phyloP scores from a whole-genome alignment of 2,329 filamentous ascomycete species.

The Calonectria pseudoturangicola region DNA sequence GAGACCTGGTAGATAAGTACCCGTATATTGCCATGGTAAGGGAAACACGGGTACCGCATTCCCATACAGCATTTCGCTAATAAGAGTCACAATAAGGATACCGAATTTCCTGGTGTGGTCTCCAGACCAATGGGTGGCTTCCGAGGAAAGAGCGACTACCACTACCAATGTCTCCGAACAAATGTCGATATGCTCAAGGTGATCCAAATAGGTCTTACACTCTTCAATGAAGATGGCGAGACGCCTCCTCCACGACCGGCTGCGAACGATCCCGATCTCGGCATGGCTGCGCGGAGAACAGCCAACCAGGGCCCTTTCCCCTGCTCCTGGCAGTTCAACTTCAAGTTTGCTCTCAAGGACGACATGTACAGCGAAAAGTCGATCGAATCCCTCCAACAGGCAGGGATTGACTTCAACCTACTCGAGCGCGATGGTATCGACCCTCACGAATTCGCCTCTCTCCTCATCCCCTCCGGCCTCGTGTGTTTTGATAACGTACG shows the following conservation, averaged over 20 bases:
- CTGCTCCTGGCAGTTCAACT: slow-evolving; percentile 99
- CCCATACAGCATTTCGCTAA: slow-evolving; percentile 40
- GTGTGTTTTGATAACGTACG: slow-evolving; percentile 91
- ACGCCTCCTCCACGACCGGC: slow-evolving; percentile 83
- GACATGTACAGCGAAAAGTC: slow-evolving; percentile 99
- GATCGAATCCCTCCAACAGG: slow-evolving; percentile 91
- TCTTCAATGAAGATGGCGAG: slow-evolving; percentile 94
- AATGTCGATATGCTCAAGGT: slow-evolving; percentile 99
- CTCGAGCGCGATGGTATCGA: slow-evolving; percentile 94
- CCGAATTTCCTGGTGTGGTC: slow-evolving; percentile 98
- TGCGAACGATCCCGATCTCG: slow-evolving; percentile 63
- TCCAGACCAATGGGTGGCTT: slow-evolving; percentile 96
- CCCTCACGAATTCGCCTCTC: slow-evolving; percentile 88
- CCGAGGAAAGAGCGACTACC: slow-evolving; percentile 95
- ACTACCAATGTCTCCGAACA: slow-evolving; percentile 97
- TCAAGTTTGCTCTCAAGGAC: slow-evolving; percentile 93
- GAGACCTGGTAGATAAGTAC: slow-evolving; percentile 90
- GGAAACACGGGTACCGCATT: slow-evolving; percentile 26
- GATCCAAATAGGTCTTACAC: slow-evolving; percentile 95
- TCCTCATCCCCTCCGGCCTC: slow-evolving; percentile 93
- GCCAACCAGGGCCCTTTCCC: slow-evolving; percentile 76
- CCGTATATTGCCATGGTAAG: slow-evolving; percentile 98
- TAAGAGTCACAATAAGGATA: slow-evolving; percentile 78
- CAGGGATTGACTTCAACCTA: slow-evolving; percentile 92
- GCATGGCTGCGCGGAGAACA: slow-evolving; percentile 62